These are phyloP conservation scores for Eurotiales sp. DNA, from an alignment of 2,329 filamentous ascomycete species.

Conservation along the genomic window DNA sequence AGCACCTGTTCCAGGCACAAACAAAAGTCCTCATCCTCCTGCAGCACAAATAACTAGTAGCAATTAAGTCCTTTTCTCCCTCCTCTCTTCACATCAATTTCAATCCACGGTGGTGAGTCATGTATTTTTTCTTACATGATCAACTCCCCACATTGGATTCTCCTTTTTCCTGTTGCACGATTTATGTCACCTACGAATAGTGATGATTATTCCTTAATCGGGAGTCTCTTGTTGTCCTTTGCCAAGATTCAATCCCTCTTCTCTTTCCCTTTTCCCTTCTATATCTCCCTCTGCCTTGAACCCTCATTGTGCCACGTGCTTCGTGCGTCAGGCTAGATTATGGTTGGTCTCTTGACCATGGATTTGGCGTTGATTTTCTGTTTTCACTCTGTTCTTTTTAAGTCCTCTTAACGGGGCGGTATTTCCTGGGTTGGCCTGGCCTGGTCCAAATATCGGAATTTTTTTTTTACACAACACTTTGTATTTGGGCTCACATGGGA, in stretches of 20 bases:
- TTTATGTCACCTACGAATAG: conserved; percentile 10
- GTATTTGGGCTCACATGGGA: background rate
- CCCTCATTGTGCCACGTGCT: no score
- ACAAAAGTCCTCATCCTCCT: conserved; percentile 40
- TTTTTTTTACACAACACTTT: background rate
- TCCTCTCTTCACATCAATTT: background rate
- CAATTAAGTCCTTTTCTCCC: conserved; percentile 21
- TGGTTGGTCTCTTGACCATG: conserved; percentile 2
- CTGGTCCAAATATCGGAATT: conserved; percentile 1
- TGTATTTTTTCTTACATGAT: conserved; percentile 3
- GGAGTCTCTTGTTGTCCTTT: background rate
- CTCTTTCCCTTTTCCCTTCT: background rate
- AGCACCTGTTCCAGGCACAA: conserved; percentile 33
- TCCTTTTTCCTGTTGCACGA: background rate
- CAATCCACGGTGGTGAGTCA: background rate
- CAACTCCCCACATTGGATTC: background rate
- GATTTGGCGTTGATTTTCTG: conserved; percentile 5
- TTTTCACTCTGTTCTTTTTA: background rate
- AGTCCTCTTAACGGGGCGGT: background rate
- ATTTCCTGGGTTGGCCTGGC: conserved; percentile 2
- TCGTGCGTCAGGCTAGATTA: conserved; percentile 6
- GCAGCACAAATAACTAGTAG: conserved; percentile 39
- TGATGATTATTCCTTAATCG: background rate
- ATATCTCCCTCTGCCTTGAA: background rate
- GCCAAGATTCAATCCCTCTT: background rate